A percentile compares a stretch with the other conserved stretches of the same genome.
phyloP scores from a whole-genome alignment of 148 eudicot genomes.

The Simmondsia chinensis region DNA sequence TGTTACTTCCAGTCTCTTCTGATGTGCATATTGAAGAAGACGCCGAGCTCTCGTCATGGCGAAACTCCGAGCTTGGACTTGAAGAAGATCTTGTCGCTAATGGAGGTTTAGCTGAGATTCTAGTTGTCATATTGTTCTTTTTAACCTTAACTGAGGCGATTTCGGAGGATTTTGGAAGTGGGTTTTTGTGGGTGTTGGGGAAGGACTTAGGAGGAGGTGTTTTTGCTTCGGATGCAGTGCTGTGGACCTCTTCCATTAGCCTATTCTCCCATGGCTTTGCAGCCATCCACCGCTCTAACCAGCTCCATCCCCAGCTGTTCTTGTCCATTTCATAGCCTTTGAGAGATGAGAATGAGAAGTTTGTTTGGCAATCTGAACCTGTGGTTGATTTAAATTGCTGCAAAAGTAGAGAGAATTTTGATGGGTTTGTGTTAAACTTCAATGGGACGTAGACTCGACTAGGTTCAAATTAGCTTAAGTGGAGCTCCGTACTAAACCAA shows the following conservation, averaged over 20 bases:
- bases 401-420: not conserved
- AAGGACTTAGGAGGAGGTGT: slow-evolving; percentile 48
- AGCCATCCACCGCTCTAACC: slow-evolving; percentile 98
- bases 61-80: slow-evolving; percentile 79
- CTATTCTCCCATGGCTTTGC: slow-evolving; percentile 95
- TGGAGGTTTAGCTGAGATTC: slow-evolving; percentile 77
- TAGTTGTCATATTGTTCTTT: slow-evolving; percentile 58
- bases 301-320: slow-evolving; percentile 80
- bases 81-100: slow-evolving; percentile 50
- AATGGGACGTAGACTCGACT: too few species aligned
- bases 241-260: slow-evolving; percentile 59
- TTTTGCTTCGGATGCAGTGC: slow-evolving; percentile 25
- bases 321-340: slow-evolving; percentile 42
- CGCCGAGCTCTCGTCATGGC: slow-evolving; percentile 65
- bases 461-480: too few species aligned
- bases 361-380: slow-evolving; percentile 22
- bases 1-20: slow-evolving; percentile 33
- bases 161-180: slow-evolving; percentile 40
- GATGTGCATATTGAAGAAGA: slow-evolving; percentile 87
- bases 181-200: slow-evolving; percentile 12
- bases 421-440: too few species aligned
- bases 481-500: too few species aligned
- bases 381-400: slow-evolving; percentile 63
- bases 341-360: slow-evolving; percentile 26
- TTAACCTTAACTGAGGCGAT: slow-evolving; percentile 47